Evolutionary conservation across 1,284 basidiomycete species (phyloP).

Genomic region (Ganoderma lingzhi): DNA sequence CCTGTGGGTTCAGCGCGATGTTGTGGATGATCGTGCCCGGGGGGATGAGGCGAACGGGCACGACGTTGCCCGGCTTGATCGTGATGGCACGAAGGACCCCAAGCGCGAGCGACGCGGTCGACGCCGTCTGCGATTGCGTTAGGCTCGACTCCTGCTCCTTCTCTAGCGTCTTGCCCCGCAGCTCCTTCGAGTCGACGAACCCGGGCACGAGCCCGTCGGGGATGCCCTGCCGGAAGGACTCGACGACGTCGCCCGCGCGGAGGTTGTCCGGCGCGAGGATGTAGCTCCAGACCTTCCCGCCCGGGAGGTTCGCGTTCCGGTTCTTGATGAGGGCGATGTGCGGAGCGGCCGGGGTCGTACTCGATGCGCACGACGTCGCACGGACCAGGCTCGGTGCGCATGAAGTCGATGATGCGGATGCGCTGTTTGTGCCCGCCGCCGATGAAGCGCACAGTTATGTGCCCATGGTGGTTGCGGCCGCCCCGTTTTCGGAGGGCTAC

Average conservation of each 20-base stretch:
- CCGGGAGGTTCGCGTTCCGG: constrained; percentile 56
- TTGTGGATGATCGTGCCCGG: constrained; percentile 93
- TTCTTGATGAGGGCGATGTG: constrained; percentile 91
- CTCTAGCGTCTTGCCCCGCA: constrained; percentile 60
- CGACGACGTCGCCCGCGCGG: constrained; percentile 88
- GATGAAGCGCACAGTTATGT: constrained; percentile 88
- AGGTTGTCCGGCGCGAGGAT: constrained; percentile 93
- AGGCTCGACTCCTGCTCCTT: constrained; percentile 37
- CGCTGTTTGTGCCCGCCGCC: constrained; percentile 94
- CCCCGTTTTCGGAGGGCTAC: constrained; percentile 85
- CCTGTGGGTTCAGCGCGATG: constrained; percentile 80
- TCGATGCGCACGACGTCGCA: constrained; percentile 95
- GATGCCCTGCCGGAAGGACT: constrained; percentile 88
- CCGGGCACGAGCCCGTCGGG: constrained; percentile 80
- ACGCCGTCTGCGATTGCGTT: constrained; percentile 42
- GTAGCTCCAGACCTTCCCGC: constrained; percentile 75
- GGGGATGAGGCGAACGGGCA: constrained; percentile 92
- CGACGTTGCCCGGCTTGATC: constrained; percentile 92
- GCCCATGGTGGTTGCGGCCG: constrained; percentile 86
- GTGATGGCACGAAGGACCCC: constrained; percentile 89
- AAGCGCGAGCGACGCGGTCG: constrained; percentile 75
- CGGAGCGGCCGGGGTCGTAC: constrained; percentile 94
- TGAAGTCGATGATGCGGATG: constrained; percentile 90
- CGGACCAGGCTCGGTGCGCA: constrained; percentile 76
- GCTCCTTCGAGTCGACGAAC: constrained; percentile 51